Evolutionary conservation across 306 rosid genomes (phyloP), one percentile per base, ranked within the genome.

Genomic region (Aeschynomene evenia): DNA sequence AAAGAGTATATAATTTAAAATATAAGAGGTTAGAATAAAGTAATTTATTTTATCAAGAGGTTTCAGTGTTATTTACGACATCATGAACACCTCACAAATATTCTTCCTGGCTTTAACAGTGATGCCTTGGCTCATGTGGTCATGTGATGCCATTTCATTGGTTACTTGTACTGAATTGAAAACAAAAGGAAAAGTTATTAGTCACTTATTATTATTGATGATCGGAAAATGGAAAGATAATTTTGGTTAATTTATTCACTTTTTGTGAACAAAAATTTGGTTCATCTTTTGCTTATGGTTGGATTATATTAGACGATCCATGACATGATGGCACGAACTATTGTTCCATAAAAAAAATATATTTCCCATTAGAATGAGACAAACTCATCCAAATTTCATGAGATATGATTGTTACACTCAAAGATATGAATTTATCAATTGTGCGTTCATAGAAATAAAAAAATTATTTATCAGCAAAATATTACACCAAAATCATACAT

Each of bases 31-130:
- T 11, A 54, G 55, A 15, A 56, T 24, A 70, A 70, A 26, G 37
- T 52, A n/a, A 42, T 3, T 43, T n/a, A n/a, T 57, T 28, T 21
- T 20, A 2, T 18, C 4, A 4, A 20, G 20, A 48, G 59, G 59
- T 18, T 39, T 52, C 21, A 12, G 65, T 63, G 22, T 40, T 9
- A 63, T 31, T 73, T 42, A 73, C 60, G 26, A 31, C 55, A 54
- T 55, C 33, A 31, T 2, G 19, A 22, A 55, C 51, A 64, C 60
- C 66, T 65, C 52, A 74, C 46, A 28, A 28, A 63, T 74, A 74
- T 74, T 74, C 73, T 55, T 74, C 73, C 45, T 55, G 33, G 67
- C 67, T 65, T 55, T 42, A 56, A 43, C 50, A 50, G 6, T 22
- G 73, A 65, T 55, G 67, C 60, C 67, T 11, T 65, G 39, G 29